Percentiles rank a stretch among this genome's conserved stretches.
phyloP scores from a whole-genome alignment of 192 early-diverging fungal genomes.

The Diversispora eburnea region DNA sequence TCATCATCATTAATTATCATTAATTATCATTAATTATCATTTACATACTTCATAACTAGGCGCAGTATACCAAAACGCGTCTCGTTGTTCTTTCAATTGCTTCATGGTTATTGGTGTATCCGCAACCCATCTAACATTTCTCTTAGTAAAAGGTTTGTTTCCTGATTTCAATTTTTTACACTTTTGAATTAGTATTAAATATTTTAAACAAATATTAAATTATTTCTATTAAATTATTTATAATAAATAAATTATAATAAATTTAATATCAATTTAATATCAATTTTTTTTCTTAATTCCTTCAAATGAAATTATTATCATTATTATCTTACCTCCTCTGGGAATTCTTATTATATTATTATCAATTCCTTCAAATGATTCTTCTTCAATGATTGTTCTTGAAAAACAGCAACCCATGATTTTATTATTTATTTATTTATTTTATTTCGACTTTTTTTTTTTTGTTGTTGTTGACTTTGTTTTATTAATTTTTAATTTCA shows the following conservation, averaged over 20 bases:
- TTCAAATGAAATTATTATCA: background rate
- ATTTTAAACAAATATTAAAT: background rate
- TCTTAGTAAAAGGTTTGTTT: conserved; percentile 34
- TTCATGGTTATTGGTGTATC: conserved; percentile 37
- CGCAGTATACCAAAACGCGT: conserved; percentile 73
- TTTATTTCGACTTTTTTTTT: too few relatives aligned
- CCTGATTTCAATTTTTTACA: conserved; percentile 9
- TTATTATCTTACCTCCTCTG: conserved; percentile 22
- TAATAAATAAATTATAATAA: background rate
- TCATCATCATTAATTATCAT: too few relatives aligned
- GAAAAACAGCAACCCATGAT: conserved; percentile 22
- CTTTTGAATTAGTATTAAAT: background rate
- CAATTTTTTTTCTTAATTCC: background rate
- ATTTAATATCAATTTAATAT: too few relatives aligned
- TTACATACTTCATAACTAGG: conserved; percentile 64
- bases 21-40: too few relatives aligned
- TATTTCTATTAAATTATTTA: background rate
- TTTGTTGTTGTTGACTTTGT: too few relatives aligned
- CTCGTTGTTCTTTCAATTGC: conserved; percentile 50
- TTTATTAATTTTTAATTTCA: too few relatives aligned
- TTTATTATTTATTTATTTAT: too few relatives aligned
- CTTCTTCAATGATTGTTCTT: conserved; percentile 6
- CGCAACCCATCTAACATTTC: conserved; percentile 40
- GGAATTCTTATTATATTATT: conserved; percentile 1
- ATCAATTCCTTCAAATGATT: conserved; percentile 1